Conservation (phyloP, 345 rosid species). For the Acer campestre region DNA sequence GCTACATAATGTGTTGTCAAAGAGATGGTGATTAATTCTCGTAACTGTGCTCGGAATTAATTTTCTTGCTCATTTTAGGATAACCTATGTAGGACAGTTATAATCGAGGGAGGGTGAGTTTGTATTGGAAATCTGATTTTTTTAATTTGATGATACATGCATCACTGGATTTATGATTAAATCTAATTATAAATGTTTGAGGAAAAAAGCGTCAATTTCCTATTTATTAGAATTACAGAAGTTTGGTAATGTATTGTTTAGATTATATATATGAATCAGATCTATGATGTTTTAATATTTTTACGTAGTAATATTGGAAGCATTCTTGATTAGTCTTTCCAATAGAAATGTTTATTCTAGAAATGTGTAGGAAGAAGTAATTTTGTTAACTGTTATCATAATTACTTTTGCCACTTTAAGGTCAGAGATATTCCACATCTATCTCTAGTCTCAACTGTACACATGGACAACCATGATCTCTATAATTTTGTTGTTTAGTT, state of each 20-base stretch:
- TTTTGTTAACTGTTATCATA: not conserved
- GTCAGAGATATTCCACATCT: not conserved
- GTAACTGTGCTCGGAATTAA: not conserved
- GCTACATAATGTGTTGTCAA: not conserved
- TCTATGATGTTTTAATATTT: not conserved
- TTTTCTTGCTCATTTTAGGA: not conserved
- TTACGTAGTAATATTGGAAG: not conserved
- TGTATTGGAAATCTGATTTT: not conserved
- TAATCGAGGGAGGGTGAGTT: not conserved
- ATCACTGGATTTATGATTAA: not conserved
- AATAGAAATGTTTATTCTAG: not conserved
- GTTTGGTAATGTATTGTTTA: not conserved
- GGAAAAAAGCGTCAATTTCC: not conserved
- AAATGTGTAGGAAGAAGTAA: slow-evolving; percentile 1
- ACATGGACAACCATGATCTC: not conserved
- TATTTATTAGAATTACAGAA: not conserved
- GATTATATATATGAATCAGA: not conserved
- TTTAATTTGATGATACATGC: not conserved
- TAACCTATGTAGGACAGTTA: not conserved
- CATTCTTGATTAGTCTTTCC: not conserved
- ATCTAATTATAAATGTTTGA: not conserved
- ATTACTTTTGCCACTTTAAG: not conserved
- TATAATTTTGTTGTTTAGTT: not conserved
- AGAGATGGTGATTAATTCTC: not conserved
- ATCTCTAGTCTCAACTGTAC: not conserved